Conservation (phyloP, 129 eudicot genomes). For the Rutidosis leptorrhynchoides region DNA sequence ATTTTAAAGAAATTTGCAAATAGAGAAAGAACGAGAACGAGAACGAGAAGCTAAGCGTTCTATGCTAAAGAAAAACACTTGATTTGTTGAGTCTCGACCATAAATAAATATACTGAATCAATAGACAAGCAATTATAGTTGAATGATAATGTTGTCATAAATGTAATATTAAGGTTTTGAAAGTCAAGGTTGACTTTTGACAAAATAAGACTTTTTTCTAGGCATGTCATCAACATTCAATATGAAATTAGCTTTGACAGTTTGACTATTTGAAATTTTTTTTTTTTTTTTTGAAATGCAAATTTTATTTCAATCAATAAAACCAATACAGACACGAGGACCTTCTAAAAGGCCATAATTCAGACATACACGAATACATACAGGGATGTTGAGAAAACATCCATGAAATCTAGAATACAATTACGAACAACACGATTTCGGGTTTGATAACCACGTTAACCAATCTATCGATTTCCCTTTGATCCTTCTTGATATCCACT, state of each 20-base stretch:
- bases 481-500: too few relatives aligned
- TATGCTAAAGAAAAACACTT: not conserved
- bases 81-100: not conserved
- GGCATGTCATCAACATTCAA: not conserved
- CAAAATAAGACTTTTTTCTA: not conserved
- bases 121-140: not conserved
- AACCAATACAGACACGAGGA: too few relatives aligned
- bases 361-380: too few relatives aligned
- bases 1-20: not conserved
- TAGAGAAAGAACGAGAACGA: not conserved
- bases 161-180: not conserved
- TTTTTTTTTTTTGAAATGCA: too few relatives aligned
- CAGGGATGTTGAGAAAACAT: too few relatives aligned
- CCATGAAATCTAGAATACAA: too few relatives aligned
- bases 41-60: not conserved
- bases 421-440: too few relatives aligned
- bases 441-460: too few relatives aligned
- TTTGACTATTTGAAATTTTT: not conserved
- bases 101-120: not conserved
- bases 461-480: too few relatives aligned
- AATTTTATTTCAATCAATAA: too few relatives aligned
- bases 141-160: conserved; percentile 4
- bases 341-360: too few relatives aligned
- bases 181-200: conserved; percentile 18
- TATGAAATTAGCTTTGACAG: not conserved